Percentiles rank a stretch among this genome's conserved stretches.
phyloP scores from a whole-genome alignment of 345 rosid species.

The Populus deltoides region DNA sequence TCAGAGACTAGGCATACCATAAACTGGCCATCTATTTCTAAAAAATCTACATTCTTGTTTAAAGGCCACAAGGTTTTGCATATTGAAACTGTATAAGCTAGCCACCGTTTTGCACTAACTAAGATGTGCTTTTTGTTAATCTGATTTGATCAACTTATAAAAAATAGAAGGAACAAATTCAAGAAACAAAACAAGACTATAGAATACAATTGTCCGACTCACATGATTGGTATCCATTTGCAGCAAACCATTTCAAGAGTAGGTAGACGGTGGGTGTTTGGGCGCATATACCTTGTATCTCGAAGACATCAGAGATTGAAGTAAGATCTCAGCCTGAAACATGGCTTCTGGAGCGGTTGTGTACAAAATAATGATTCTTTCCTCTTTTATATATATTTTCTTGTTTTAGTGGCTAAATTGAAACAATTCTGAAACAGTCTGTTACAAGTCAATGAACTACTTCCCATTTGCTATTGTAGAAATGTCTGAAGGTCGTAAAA shows the following conservation, averaged over 20 bases:
- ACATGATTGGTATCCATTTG: slow-evolving; percentile 14
- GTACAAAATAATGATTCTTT: slow-evolving; percentile 32
- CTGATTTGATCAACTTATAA: background rate
- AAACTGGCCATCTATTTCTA: background rate
- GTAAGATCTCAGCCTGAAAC: slow-evolving; percentile 15
- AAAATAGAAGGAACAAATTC: background rate
- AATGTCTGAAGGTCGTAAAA: background rate
- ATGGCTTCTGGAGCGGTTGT: background rate
- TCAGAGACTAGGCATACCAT: background rate
- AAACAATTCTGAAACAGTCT: background rate
- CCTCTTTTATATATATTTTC: background rate
- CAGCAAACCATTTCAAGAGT: slow-evolving; percentile 58
- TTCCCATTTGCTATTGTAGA: background rate
- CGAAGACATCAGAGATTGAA: slow-evolving; percentile 48
- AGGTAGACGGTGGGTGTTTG: slow-evolving; percentile 83
- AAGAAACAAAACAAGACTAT: background rate
- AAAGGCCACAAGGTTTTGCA: background rate
- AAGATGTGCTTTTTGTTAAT: background rate
- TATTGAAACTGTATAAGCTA: background rate
- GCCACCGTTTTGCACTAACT: background rate
- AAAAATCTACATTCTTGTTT: background rate
- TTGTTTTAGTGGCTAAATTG: background rate
- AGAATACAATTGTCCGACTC: background rate
- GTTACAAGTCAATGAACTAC: background rate
- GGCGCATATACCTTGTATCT: slow-evolving; percentile 81